These are phyloP conservation scores for Pichia terricola DNA, from an alignment of 1,139 yeast species.

Conservation along the genomic window DNA sequence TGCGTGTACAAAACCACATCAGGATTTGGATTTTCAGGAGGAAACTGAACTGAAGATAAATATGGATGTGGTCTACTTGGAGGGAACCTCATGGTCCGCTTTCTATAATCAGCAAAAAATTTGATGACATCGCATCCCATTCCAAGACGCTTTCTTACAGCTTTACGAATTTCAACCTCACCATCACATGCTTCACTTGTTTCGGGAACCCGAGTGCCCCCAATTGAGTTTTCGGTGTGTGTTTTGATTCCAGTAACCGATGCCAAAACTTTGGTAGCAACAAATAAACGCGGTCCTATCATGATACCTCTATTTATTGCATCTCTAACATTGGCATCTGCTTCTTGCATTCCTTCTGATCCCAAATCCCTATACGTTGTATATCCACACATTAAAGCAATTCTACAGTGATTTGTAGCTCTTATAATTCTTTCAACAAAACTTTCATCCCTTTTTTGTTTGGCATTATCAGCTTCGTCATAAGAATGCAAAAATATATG, in stretches of 20 bases:
- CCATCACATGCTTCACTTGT: slow-evolving; percentile 22
- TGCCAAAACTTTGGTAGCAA: slow-evolving; percentile 20
- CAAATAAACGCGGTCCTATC: slow-evolving; percentile 20
- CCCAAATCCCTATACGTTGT: slow-evolving; percentile 23
- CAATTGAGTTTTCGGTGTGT: slow-evolving; percentile 18
- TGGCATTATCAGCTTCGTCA: slow-evolving; percentile 19
- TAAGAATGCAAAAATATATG: slow-evolving; percentile 22
- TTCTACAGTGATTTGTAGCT: slow-evolving; percentile 19
- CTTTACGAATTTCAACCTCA: slow-evolving; percentile 18
- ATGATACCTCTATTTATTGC: slow-evolving; percentile 21
- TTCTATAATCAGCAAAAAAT: slow-evolving; percentile 21
- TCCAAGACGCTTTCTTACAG: slow-evolving; percentile 20
- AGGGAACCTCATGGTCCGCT: slow-evolving; percentile 20
- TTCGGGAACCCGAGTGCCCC: slow-evolving; percentile 18
- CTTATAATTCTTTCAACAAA: slow-evolving; percentile 20
- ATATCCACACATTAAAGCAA: slow-evolving; percentile 19
- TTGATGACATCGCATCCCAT: slow-evolving; percentile 22
- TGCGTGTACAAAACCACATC: slow-evolving; percentile 21
- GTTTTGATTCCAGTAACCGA: slow-evolving; percentile 17
- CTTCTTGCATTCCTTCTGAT: slow-evolving; percentile 22
- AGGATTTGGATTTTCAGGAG: slow-evolving; percentile 21
- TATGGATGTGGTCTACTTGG: slow-evolving; percentile 22
- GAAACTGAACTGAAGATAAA: slow-evolving; percentile 18
- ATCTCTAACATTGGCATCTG: slow-evolving; percentile 21
- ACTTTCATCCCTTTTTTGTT: slow-evolving; percentile 20